Evolutionary conservation across 23 red algal genomes (phyloP), one percentile per base, ranked within the genome.

Genomic region (Chondrus crispus): DNA sequence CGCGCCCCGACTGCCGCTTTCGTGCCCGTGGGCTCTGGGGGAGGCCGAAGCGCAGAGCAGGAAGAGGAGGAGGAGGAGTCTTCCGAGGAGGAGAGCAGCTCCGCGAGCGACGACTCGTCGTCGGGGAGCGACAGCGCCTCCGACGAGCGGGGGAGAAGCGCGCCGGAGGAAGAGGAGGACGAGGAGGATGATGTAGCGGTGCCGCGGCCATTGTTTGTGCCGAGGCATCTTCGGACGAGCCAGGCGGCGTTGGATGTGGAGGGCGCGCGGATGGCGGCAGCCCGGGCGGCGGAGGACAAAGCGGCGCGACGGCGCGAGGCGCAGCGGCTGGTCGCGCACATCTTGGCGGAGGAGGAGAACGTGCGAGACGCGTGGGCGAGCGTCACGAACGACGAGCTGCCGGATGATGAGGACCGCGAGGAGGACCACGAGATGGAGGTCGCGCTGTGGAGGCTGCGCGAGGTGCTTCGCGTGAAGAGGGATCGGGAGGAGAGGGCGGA

Each of bases 391-490:
- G 46, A 78, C 19, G 20, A 90, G 13, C 74, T 90, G 10, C 87
- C 87, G 39, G 87, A 90, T 52, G 87, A 90, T 41, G 53, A 53
- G n/a, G 87, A 90, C 45, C 53, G 53, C 37, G 72, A 79, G n/a
- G 68, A 90, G 3, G 71, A 90, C 3, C 70, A 46, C 5, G 87
- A 90, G 20, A 69, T 48, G 7, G 73, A 90, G 40, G 78, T 79
- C 32, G 87, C 87, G 2, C 35, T 90, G 40, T 90, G 87, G 87
- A 51, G 87, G n/a, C 71, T 90, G 45, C 87, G 87, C 35, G 87
- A 90, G n/a, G 30, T 90, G 19, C 44, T 41, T 26, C 55, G 87
- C 44, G 80, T 90, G 24, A 62, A 79, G 40, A 64, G 87, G 2
- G 87, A 90, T 71, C 69, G 72, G 5, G 69, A 90, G 38, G 73